Base-by-base conservation (phyloP, 2,329 filamentous ascomycete genomes). In the Exophiala mesophila region DNA sequence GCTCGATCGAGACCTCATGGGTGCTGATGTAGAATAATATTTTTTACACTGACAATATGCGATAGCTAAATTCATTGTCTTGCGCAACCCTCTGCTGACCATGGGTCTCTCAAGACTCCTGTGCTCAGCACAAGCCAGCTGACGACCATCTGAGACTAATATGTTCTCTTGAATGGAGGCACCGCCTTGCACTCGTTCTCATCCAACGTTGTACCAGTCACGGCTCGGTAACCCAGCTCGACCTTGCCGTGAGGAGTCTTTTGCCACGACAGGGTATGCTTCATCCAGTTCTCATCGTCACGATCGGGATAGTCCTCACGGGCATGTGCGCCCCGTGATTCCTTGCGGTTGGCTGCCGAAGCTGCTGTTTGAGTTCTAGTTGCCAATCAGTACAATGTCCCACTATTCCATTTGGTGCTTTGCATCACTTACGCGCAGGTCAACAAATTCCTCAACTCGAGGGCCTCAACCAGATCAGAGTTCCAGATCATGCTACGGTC, bases 401-500 rank as follows among this genome's bases (percentile, higher is more conserved):
- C n/a, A n/a, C n/a, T n/a, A n/a, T n/a, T n/a, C n/a, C n/a, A n/a
- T n/a, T n/a, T n/a, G n/a, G n/a, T n/a, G n/a, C n/a, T n/a, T n/a
- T 6, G 23, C 23, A 26, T 19, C 6, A 84, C 83, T 73, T 82
- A 88, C 80, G 89, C 90, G 81, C 92, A 97, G 61, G 92, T 97
- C 63, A 98, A 73, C 61, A 98, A 70, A 69, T 98, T 98, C 62
- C 89, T 80, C 62, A 97, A 76, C 72, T 98, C 92, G 43, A 98
- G 80, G 5, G 90, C 94, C 77, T 97, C 90, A 50, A 95, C 88
- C 28, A 97, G 80, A 63, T 97, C 90, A 17, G 86, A 88, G 81
- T 97, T 97, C 90, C 90, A 97, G 74, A 97, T 97, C 90, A 97
- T 96, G 77, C 87, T 94, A 68, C 92, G 85, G 69, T 97, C 90